Base-by-base conservation (phyloP, 495 filamentous ascomycete genomes). In the Barbatosphaeria neglecta region DNA sequence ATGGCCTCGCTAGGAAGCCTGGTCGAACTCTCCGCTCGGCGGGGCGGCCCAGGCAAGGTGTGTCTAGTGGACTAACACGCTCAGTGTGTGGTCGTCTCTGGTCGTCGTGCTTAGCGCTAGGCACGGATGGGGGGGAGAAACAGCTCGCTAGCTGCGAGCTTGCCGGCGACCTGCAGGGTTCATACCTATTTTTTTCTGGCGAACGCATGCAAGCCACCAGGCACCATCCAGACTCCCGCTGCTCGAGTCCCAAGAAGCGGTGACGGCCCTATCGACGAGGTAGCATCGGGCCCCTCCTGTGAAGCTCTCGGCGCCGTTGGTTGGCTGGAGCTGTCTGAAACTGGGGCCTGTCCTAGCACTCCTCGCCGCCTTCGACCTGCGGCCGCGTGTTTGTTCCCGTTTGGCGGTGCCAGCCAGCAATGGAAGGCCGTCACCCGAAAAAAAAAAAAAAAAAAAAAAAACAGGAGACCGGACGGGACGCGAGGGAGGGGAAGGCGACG, bases 121-220 rank as follows among this genome's bases (percentile, higher is more conserved):
- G 9, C 9, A 31, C 27, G 9, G 9, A 35, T 11, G 4, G 6
- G 31, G 6, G 9, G 31, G 3, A 10, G 31, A n/a, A n/a, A 35
- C 9, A 35, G 13, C 31, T 15, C 4, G 16, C 31, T 35, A 35
- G 31, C 31, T 2, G 31, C 31, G 15, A 35, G 31, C 31, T n/a
- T 24, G 20, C 39, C 39, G 39, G 39, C 22, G 13, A 24, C 15
- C 39, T 41, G 39, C 39, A 41, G 39, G 39, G 39, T 6, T 41
- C 22, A n/a, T n/a, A n/a, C n/a, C 3, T 23, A 6, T 35, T 35
- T n/a, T 33, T 33, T n/a, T n/a, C 13, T 15, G 37, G 39, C 39
- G 39, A 41, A 41, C 18, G 17, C 20, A 41, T 41, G 39, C 39
- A 41, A 22, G 39, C 39, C 39, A 41, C 39, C 39, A 41, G 39